Percentiles rank a stretch among this genome's conserved stretches.
Conservation (phyloP, 768 basidiomycete genomes). For the Cystofilobasidium bisporidii region DNA sequence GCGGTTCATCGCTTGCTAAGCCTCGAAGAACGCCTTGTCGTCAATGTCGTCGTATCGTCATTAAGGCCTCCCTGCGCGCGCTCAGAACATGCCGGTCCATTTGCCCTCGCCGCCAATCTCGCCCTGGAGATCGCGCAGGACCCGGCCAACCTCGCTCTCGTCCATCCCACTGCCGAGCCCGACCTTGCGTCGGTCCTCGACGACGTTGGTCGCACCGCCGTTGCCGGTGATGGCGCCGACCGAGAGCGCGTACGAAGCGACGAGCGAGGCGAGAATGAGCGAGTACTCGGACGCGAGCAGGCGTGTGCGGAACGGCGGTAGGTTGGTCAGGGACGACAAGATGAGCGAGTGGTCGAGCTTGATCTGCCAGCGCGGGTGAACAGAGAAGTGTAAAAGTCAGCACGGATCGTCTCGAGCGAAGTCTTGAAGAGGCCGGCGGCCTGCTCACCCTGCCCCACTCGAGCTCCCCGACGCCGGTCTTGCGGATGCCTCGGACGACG, state of each 20-base stretch:
- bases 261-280: constrained; percentile 63
- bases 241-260: constrained; percentile 65
- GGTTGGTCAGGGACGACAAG: constrained; percentile 53
- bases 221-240: constrained; percentile 35
- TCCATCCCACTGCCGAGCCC: constrained; percentile 63
- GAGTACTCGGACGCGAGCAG: constrained; percentile 57
- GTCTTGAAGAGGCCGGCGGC: not conserved
- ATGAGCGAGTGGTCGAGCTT: constrained; percentile 67
- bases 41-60: too few species aligned
- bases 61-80: too few species aligned
- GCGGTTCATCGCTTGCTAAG: too few species aligned
- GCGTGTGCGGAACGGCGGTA: constrained; percentile 48
- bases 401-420: not conserved
- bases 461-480: constrained; percentile 79
- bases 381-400: not conserved
- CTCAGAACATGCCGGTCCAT: constrained; percentile 39
- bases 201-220: not conserved
- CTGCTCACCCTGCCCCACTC: constrained; percentile 69
- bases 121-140: constrained; percentile 57
- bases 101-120: constrained; percentile 43
- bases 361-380: constrained; percentile 46
- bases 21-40: too few species aligned
- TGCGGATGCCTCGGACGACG: constrained; percentile 66
- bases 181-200: constrained; percentile 47
- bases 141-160: constrained; percentile 70